These are phyloP conservation scores for Amorphotheca resinae DNA, from an alignment of 495 filamentous ascomycete species.

Conservation along the genomic window DNA sequence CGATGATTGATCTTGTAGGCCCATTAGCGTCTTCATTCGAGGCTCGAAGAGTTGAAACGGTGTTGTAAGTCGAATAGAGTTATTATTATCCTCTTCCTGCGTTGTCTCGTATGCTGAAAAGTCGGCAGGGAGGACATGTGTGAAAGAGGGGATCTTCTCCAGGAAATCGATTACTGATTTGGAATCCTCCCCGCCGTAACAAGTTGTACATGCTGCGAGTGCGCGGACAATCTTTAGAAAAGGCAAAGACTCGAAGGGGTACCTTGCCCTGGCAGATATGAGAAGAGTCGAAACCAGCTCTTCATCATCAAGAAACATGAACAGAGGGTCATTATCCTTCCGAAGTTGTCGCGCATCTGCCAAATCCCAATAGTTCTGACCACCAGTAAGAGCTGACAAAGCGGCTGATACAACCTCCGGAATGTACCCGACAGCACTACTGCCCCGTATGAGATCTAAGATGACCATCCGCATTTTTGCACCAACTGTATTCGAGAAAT, in stretches of 20 bases:
- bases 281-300: slow-evolving; percentile 44
- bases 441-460: slow-evolving; percentile 50
- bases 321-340: slow-evolving; percentile 30
- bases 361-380: slow-evolving; percentile 39
- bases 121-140: slow-evolving; percentile 49
- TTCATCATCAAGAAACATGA: slow-evolving; percentile 40
- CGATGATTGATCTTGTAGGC: not conserved
- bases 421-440: slow-evolving; percentile 48
- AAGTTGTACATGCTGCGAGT: slow-evolving; percentile 27
- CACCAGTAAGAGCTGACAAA: slow-evolving; percentile 45
- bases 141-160: slow-evolving; percentile 54
- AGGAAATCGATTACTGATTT: slow-evolving; percentile 33
- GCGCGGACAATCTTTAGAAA: slow-evolving; percentile 56
- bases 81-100: slow-evolving; percentile 73
- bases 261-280: slow-evolving; percentile 53
- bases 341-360: slow-evolving; percentile 10
- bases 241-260: slow-evolving; percentile 77
- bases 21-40: slow-evolving; percentile 14
- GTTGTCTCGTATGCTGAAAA: slow-evolving; percentile 62
- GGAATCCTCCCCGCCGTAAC: slow-evolving; percentile 37
- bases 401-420: slow-evolving; percentile 50
- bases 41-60: slow-evolving; percentile 41
- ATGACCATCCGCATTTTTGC: slow-evolving; percentile 45
- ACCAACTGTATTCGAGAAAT: slow-evolving; percentile 33
- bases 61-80: slow-evolving; percentile 42